Conservation (phyloP, 2,329 filamentous ascomycete species). For the Sclerotinia borealis region DNA sequence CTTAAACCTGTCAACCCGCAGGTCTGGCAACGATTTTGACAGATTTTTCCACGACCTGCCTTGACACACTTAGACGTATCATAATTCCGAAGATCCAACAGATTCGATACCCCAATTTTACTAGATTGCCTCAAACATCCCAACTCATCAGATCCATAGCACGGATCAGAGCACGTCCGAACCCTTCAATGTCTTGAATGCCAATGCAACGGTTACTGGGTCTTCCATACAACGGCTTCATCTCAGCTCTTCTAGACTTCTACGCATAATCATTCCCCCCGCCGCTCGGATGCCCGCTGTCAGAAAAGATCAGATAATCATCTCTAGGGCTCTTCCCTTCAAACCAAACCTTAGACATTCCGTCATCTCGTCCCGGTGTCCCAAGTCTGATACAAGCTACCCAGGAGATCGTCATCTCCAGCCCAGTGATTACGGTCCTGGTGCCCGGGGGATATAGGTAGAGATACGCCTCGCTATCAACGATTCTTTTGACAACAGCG, state of each 20-base stretch:
- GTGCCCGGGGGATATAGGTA: constrained; percentile 36
- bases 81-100: constrained; percentile 4
- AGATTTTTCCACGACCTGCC: constrained; percentile 3
- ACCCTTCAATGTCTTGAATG: background rate
- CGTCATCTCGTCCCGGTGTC: constrained; percentile 28
- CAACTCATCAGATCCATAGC: background rate
- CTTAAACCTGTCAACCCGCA: constrained; percentile 12
- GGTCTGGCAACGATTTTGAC: background rate
- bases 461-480: constrained; percentile 15
- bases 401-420: constrained; percentile 28
- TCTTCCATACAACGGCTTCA: background rate
- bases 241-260: background rate
- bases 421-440: constrained; percentile 26
- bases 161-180: constrained; percentile 11
- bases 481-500: constrained; percentile 20
- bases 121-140: background rate
- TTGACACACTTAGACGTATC: constrained; percentile 7
- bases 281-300: constrained; percentile 48
- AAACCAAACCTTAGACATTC: constrained; percentile 36
- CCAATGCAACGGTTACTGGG: constrained; percentile 1
- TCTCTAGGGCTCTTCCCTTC: constrained; percentile 44
- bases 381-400: constrained; percentile 35
- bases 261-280: background rate
- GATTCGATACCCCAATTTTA: background rate
- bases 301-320: constrained; percentile 46